phyloP scores from a whole-genome alignment of 345 rosid species.

The Leavenworthia alabamica region DNA sequence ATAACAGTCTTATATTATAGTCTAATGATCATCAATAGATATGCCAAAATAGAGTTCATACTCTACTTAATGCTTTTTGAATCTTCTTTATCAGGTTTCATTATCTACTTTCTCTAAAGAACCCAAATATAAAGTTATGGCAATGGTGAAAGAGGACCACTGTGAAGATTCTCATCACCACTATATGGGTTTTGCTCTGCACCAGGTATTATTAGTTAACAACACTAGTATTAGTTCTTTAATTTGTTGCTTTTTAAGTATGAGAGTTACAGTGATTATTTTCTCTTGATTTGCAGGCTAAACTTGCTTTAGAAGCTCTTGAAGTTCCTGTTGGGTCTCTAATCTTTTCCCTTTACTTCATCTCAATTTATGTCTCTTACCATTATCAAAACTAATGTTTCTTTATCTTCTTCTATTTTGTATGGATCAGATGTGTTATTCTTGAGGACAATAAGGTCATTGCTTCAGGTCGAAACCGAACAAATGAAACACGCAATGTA shows the following conservation, averaged over 20 bases:
- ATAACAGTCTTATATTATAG: not conserved
- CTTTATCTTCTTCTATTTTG: not conserved
- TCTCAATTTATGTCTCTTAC: not conserved
- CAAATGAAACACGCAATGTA: conserved; percentile 56
- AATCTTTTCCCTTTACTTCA: not conserved
- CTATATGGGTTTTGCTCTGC: conserved; percentile 52
- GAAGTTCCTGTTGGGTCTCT: conserved; percentile 78
- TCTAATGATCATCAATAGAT: too few species aligned
- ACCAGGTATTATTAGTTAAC: too few species aligned
- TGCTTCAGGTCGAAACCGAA: conserved; percentile 60
- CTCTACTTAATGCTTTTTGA: not conserved
- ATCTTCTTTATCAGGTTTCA: not conserved
- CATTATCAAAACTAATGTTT: not conserved
- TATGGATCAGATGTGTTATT: conserved; percentile 46
- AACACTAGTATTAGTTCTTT: too few species aligned
- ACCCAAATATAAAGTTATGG: conserved; percentile 27
- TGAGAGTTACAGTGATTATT: not conserved
- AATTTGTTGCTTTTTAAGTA: too few species aligned
- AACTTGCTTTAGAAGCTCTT: conserved; percentile 63
- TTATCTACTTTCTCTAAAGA: not conserved
- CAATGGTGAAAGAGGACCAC: not conserved
- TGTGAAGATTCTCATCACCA: conserved; percentile 21
- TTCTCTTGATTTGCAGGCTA: conserved; percentile 45
- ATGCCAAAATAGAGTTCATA: too few species aligned
- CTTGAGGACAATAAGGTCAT: conserved; percentile 45